These are phyloP conservation scores for Coleophoma eucalyptorum DNA, from an alignment of 2,329 filamentous ascomycete species.

Conservation along the genomic window DNA sequence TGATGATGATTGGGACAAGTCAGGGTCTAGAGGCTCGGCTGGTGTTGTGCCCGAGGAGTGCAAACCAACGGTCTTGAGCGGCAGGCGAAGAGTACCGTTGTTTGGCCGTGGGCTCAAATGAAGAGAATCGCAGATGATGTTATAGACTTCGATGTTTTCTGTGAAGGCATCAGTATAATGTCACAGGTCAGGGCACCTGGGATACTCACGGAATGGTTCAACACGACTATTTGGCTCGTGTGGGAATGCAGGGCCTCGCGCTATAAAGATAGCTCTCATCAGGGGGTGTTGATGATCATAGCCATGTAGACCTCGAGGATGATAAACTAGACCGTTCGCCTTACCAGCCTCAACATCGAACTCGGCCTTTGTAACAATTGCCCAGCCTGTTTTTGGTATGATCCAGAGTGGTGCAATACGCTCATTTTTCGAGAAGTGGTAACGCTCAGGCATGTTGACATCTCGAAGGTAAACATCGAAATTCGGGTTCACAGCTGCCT, in stretches of 20 bases:
- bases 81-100: slow-evolving; percentile 80
- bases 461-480: slow-evolving; percentile 87
- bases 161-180: slow-evolving; percentile 21
- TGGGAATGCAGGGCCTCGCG: slow-evolving; percentile 86
- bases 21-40: slow-evolving; percentile 52
- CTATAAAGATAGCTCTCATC: slow-evolving; percentile 95
- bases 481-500: slow-evolving; percentile 58
- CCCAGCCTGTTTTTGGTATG: slow-evolving; percentile 88
- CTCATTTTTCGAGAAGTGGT: slow-evolving; percentile 83
- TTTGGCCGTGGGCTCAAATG: slow-evolving; percentile 71
- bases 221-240: slow-evolving; percentile 78
- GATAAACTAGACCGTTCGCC: slow-evolving; percentile 63
- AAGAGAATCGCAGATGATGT: slow-evolving; percentile 86
- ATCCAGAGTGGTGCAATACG: slow-evolving; percentile 96
- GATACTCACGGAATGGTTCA: slow-evolving; percentile 71
- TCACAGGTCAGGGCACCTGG: neutral
- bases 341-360: slow-evolving; percentile 70
- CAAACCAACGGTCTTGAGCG: slow-evolving; percentile 39
- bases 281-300: slow-evolving; percentile 94
- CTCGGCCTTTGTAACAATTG: slow-evolving; percentile 76
- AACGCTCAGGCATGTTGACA: slow-evolving; percentile 84
- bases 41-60: slow-evolving; percentile 49
- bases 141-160: slow-evolving; percentile 96
- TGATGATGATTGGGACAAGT: slow-evolving; percentile 14
- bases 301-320: slow-evolving; percentile 82